Base-by-base conservation (phyloP, 2,329 filamentous ascomycete genomes). In the Pseudocercospora musae region DNA sequence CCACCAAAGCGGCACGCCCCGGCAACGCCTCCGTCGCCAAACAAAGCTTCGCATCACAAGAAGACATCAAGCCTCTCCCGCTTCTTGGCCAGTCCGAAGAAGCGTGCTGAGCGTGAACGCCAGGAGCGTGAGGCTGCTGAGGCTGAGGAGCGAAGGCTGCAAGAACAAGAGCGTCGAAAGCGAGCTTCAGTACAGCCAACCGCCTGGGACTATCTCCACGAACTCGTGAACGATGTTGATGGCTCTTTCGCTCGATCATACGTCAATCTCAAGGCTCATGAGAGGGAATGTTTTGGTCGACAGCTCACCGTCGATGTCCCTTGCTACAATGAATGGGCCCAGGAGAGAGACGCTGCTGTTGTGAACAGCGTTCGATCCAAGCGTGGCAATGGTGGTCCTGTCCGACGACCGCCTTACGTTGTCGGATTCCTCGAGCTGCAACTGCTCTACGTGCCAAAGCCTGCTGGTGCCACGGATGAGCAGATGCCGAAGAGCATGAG, bases 401-500 rank as follows among this genome's bases (percentile, higher is more conserved):
- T 95, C 62, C 87, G 85, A 31, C 81, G 90, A 57, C 94, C 95
- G 11, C 95, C 95, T n/a, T 99, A 99, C 80, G 92, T 94, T 78
- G 87, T 99, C 72, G 95, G 93, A 68, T 96, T 96, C 79, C 84
- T 99, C 59, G 91, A 96, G 75, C 82, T 99, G 42, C 95, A 99
- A 79, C 84, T 99, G 8, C 82, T 99, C 13, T 99, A 96, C 72
- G 92, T 99, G 1, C 95, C 95, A 0, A 92, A 93, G 71, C 94
- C 95, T 4, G 94, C 91, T 80, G 90, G 89, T 49, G 84, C 88
- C 29, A 87, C 87, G 55, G 95, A 98, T 67, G 93, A 97, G 15
- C 94, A 98, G 69, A 97, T 99, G 92, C 95, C 95, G 59, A 98
- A 98, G 87, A 97, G 93, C 81, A 96, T 99, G 93, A 96, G 95